These are phyloP conservation scores for Clonostachys sp. DNA, from an alignment of 2,329 filamentous ascomycete genomes.

Conservation along the genomic window DNA sequence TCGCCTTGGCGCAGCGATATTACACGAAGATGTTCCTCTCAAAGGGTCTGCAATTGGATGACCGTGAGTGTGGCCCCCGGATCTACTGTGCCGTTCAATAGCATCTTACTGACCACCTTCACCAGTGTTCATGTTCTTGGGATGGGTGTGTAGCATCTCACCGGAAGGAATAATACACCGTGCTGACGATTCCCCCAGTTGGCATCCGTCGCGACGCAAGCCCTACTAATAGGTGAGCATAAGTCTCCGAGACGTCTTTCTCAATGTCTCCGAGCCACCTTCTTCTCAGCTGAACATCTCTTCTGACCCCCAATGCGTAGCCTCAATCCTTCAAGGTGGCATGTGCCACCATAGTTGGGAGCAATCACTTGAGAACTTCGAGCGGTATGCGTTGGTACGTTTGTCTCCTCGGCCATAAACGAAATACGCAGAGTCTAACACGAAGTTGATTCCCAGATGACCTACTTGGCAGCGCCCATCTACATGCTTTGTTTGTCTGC, in stretches of 20 bases:
- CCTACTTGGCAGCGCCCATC: conserved; percentile 16
- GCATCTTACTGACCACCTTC: neutral
- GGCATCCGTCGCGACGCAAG: conserved; percentile 8
- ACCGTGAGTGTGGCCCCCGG: conserved; percentile 7
- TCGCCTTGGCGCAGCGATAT: conserved; percentile 16
- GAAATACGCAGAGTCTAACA: neutral
- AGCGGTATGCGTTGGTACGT: conserved; percentile 12
- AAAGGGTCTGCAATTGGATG: conserved; percentile 13
- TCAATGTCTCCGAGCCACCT: too few relatives aligned
- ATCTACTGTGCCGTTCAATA: neutral
- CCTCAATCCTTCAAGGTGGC: conserved; percentile 7
- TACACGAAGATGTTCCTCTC: conserved; percentile 22
- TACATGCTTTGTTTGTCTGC: conserved; percentile 17
- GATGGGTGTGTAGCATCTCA: conserved; percentile 9
- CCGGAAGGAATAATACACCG: too few relatives aligned
- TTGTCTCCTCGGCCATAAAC: neutral
- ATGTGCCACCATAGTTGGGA: conserved; percentile 13
- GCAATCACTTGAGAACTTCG: conserved; percentile 10
- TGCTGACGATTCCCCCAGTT: neutral
- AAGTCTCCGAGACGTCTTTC: too few relatives aligned
- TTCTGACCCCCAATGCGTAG: neutral
- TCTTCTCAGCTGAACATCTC: too few relatives aligned
- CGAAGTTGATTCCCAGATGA: neutral
- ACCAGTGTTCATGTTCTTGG: conserved; percentile 16
- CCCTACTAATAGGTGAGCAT: conserved; percentile 6